phyloP scores from a whole-genome alignment of 495 filamentous ascomycete genomes.

The Bathelium albidoporum region DNA sequence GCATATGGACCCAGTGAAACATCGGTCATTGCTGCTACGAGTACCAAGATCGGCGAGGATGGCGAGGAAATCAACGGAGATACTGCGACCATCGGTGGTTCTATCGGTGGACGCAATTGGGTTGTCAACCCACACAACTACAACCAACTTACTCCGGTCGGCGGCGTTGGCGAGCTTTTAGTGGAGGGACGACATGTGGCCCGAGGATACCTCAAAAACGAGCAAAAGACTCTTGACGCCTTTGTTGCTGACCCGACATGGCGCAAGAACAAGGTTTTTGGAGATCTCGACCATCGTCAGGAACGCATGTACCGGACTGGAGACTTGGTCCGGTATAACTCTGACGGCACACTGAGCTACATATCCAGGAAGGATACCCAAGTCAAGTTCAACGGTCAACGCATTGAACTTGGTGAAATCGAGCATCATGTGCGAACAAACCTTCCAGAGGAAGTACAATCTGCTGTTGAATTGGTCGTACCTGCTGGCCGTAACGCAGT shows the following conservation, averaged over 20 bases:
- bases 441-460: conserved; percentile 2
- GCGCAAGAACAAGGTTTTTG: conserved; percentile 21
- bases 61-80: conserved; percentile 34
- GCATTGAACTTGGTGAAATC: conserved; percentile 67
- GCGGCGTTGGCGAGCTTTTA: conserved; percentile 70
- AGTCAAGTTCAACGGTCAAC: conserved; percentile 68
- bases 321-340: conserved; percentile 36
- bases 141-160: conserved; percentile 45
- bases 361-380: conserved; percentile 68
- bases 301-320: conserved; percentile 64
- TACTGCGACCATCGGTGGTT: conserved; percentile 52
- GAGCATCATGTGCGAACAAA: conserved; percentile 8
- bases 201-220: conserved; percentile 70
- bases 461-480: not conserved
- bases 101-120: conserved; percentile 50
- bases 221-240: conserved; percentile 57
- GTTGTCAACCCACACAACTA: conserved; percentile 39
- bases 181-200: conserved; percentile 74
- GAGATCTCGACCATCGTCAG: conserved; percentile 5
- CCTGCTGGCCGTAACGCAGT: not conserved
- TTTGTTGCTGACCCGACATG: conserved; percentile 49
- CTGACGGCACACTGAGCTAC: conserved; percentile 36
- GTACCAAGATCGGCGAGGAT: not conserved
- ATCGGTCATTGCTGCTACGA: conserved; percentile 58
- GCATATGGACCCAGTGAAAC: conserved; percentile 38